Percentiles rank a stretch among this genome's conserved stretches.
phyloP scores from a whole-genome alignment of 495 filamentous ascomycete genomes.

The Talaromyces stipitatus region DNA sequence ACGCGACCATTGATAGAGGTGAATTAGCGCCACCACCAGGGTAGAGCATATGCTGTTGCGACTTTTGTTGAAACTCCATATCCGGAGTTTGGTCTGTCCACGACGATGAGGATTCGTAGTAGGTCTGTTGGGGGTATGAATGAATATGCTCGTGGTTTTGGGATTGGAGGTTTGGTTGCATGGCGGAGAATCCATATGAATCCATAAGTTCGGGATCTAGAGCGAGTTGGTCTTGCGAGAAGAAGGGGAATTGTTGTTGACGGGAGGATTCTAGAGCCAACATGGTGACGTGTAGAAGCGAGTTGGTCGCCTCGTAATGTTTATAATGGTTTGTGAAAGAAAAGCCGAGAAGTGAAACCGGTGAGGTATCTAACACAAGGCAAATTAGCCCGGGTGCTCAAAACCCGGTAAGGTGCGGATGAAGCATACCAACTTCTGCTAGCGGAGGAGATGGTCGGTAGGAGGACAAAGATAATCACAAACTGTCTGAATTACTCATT shows the following conservation, averaged over 20 bases:
- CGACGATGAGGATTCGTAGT: conserved; percentile 19
- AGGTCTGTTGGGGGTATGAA: conserved; percentile 18
- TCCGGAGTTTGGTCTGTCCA: conserved; percentile 19
- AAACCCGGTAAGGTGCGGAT: background rate
- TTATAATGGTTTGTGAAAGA: background rate
- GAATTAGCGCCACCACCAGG: conserved; percentile 31
- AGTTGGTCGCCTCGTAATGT: background rate
- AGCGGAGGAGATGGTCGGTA: background rate
- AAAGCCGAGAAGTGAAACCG: background rate
- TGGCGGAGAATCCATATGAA: conserved; percentile 23
- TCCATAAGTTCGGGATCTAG: conserved; percentile 30
- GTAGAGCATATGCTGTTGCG: conserved; percentile 18
- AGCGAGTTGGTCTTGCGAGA: conserved; percentile 20
- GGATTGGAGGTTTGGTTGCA: conserved; percentile 17
- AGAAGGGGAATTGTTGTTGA: conserved; percentile 25
- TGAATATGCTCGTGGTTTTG: conserved; percentile 15
- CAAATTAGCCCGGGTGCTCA: background rate
- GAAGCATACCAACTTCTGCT: background rate
- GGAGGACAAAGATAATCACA: background rate
- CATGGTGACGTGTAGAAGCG: conserved; percentile 14
- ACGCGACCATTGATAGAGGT: conserved; percentile 23
- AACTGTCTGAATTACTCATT: background rate
- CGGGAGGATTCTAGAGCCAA: conserved; percentile 25
- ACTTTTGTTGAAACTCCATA: conserved; percentile 9
- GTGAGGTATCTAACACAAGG: background rate